Base-by-base conservation (phyloP, 768 basidiomycete species). In the Coprinellus micaceus region DNA sequence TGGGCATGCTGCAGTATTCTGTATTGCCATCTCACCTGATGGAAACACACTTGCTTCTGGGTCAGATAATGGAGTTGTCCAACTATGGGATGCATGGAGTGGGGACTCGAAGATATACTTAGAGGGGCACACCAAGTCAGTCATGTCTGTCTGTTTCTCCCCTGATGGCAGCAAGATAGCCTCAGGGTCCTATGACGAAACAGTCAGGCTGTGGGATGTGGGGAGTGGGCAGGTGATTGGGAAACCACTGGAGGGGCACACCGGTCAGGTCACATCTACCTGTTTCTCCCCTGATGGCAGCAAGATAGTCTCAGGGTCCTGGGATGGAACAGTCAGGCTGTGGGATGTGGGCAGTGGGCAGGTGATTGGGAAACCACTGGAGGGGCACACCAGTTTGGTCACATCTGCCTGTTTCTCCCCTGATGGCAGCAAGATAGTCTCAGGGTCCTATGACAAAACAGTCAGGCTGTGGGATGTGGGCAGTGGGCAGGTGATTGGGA, bases 281-380 rank as follows among this genome's bases (percentile, higher is more conserved):
- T 41, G 2, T 21, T 54, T 44, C 43, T 54, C 52, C 6, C 19
- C 33, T 15, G 37, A 53, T 28, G 52, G 52, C 1, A 19, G 1
- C 1, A n/a, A 21, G 2, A 44, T 44, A 13, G 72, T 67, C 4
- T 76, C 76, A 25, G 67, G 69, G 15, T 76, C 67, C 10, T 12
- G 54, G 28, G 66, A 69, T 41, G 40, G 46, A 17, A 65, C 60
- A 3, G 47, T 66, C 28, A 41, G 58, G n/a, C 45, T 67, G 1
- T 68, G 67, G 67, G 52, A 54, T 48, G 47, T 25, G 22, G 33
- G 21, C 5, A 57, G 37, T 41, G 48, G 25, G 63, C 9, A 29
- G 57, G 17, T 9, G 64, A 15, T 61, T 55, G 60, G 47, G 54
- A 52, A 37, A 50, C 11, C 33, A 6, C 6, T 33, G 6, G 33